Percentiles rank a stretch among this genome's conserved stretches.
phyloP scores from a whole-genome alignment of 208 protist species.

The Novymonas esmeraldas region DNA sequence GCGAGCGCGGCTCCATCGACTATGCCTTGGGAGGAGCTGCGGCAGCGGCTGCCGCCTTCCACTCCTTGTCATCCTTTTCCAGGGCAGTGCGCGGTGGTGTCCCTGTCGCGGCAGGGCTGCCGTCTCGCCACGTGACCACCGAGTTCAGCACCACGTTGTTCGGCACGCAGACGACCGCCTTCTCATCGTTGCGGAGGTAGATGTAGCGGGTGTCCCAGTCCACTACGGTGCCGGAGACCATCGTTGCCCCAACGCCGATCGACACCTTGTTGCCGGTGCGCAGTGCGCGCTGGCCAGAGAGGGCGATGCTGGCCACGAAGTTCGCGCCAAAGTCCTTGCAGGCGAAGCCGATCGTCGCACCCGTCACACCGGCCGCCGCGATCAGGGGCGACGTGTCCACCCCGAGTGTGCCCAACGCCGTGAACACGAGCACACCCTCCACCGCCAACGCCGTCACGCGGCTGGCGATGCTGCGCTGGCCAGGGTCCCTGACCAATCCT shows the following conservation, averaged over 20 bases:
- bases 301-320: conserved; percentile 79
- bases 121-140: conserved; percentile 56
- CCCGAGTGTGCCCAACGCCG: conserved; percentile 68
- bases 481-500: conserved; percentile 69
- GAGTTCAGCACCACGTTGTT: conserved; percentile 84
- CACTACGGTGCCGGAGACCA: conserved; percentile 51
- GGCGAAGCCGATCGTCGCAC: conserved; percentile 86
- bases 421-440: conserved; percentile 64
- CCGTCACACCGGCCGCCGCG: conserved; percentile 74
- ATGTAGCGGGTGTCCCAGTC: conserved; percentile 87
- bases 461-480: conserved; percentile 75
- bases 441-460: conserved; percentile 55
- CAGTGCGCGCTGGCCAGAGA: conserved; percentile 62
- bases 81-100: conserved; percentile 1
- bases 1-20: too few species aligned
- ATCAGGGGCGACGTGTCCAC: conserved; percentile 79
- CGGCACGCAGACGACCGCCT: conserved; percentile 59
- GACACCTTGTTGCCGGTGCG: conserved; percentile 63
- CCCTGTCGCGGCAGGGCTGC: background rate
- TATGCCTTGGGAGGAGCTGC: conserved; percentile 8
- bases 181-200: conserved; percentile 60
- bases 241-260: conserved; percentile 52
- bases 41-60: conserved; percentile 26
- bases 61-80: conserved; percentile 33
- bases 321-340: conserved; percentile 86